Evolutionary conservation across 176 grass and related monocot genomes (phyloP), one percentile per base, ranked within the genome.

Genomic region (Pharus latifolius): DNA sequence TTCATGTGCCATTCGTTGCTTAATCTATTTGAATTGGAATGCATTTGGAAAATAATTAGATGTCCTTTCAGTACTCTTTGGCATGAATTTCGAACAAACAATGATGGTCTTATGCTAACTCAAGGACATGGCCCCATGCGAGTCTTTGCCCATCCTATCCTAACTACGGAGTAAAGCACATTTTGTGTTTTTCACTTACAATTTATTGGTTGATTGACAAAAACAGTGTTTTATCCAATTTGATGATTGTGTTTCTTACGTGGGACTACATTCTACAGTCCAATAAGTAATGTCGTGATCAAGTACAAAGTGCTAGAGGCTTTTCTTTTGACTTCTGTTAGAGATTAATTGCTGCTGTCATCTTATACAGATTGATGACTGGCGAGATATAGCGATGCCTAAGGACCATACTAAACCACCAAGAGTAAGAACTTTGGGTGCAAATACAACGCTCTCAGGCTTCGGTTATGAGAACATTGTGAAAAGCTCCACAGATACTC

Each of bases 381-480:
- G 90, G 90, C 82, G 95, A 76, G 95, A 99, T 74, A 72, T 99
- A 64, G 87, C 81, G 63, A 75, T 94, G 77, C 90, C 90, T 51
- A 85, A 74, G 67, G 87, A 94, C 51, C 83, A 88, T 67, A 88
- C 60, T 47, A 99, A 81, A 59, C 84, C 72, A 37, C 67, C 82
- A 16, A 91, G 87, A 77, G 69, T 69, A 70, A 90, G 95, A 91
- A 80, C 70, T 44, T 71, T 99, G 65, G 95, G 87, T 80, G 29
- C 54, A 23, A 91, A 85, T 75, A 73, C 72, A 65, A 69, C 77
- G 28, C 80, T 94, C 20, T 86, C 87, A 1, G 95, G 95, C 29
- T 99, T 94, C 75, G 95, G 95, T 62, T 77, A 94, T 32, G 95
- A 94, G 22, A 70, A 91, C 55, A 61, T 87, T 77, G 80, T 67